Evolutionary conservation across 306 rosid species (phyloP), one percentile per base, ranked within the genome.

Genomic region (Castanea crenata): DNA sequence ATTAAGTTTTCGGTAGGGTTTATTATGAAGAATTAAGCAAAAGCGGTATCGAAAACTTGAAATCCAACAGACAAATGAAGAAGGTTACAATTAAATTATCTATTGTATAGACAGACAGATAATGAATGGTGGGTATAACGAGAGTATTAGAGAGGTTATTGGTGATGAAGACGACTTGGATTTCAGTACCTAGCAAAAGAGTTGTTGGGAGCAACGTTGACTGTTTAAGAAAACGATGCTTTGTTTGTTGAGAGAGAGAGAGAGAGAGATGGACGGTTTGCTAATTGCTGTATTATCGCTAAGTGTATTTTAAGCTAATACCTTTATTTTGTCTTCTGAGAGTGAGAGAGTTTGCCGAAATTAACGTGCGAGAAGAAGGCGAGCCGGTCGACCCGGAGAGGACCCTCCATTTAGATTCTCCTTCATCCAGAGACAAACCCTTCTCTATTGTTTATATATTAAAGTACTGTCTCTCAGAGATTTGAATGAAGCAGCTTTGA

Each of bases 141-240:
- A 41, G 16, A 11, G 3, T 62, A 78, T 49, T 29, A 57, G 55
- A 72, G 76, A 71, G 77, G 56, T 46, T 63, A 76, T 56, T 78
- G 78, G 76, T 20, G 79, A 75, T 76, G 86, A 85, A 85, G 85
- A 85, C n/a, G 87, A 73, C 72, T 71, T 85, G 78, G 79, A 78
- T 73, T 78, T 85, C 46, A 65, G 73, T 76, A 74, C 76, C 86
- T 76, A 68, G 79, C 86, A 81, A 86, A 80, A 67, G 86, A 82
- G 84, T 77, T 86, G 87, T 82, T 85, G 86, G 80, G 75, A 82
- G 89, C 82, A 85, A 81, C 86, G 84, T 88, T 90, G 90, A 92
- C 92, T 77, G 29, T 59, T 74, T 31, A 74, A 59, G 85, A 83
- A 80, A 87, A 83, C 61, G 87, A 85, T 79, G 83, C 46, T 85